Base-by-base conservation (phyloP, 1,139 yeast genomes). In the Hansenula lynferdii region DNA sequence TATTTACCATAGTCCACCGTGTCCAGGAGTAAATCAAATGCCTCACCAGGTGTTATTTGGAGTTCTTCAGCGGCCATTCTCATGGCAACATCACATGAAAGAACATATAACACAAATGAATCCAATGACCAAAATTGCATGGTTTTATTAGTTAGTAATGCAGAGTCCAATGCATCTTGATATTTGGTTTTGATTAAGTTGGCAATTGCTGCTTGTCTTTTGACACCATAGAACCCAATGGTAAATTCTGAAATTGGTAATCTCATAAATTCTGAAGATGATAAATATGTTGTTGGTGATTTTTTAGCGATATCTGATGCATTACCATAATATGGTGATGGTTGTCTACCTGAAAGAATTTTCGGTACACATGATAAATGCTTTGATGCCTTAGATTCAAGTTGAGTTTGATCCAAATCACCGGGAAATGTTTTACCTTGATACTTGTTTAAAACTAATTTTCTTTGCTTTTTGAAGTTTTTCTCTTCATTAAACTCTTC, bases 161-260 rank as follows among this genome's bases (percentile, higher is more conserved):
- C 53, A 7, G 43, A 44, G 8, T 53, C 40, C 9, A 77, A 51
- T 30, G 64, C 50, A 2, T 52, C 44, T 30, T 55, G 45, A 51
- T 49, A 67, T 35, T 56, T 45, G 21, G 58, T 47, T 28, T 59
- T 43, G 33, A 74, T 66, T 41, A 58, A 46, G 21, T 57, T 54
- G 1, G 81, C 72, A 2, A 82, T 68, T 14, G 63, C 56, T 39
- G 71, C 64, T 46, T 81, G 85, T 39, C 87, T 61, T 42, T 68
- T 66, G 29, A 72, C 58, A 0, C 90, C 90, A 48, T 72, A 72
- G 50, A 72, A 82, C 0, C 90, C 90, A n/a, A 77, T 78, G 9
- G 66, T 61, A 48, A 72, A 79, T 19, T 56, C 49, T 12, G 58
- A 49, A 63, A 80, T 70, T 24, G 75, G 68, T 17, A 79, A 53